Evolutionary conservation across 768 basidiomycete genomes (phyloP).

Genomic region (Leucocoprinus leucothites): DNA sequence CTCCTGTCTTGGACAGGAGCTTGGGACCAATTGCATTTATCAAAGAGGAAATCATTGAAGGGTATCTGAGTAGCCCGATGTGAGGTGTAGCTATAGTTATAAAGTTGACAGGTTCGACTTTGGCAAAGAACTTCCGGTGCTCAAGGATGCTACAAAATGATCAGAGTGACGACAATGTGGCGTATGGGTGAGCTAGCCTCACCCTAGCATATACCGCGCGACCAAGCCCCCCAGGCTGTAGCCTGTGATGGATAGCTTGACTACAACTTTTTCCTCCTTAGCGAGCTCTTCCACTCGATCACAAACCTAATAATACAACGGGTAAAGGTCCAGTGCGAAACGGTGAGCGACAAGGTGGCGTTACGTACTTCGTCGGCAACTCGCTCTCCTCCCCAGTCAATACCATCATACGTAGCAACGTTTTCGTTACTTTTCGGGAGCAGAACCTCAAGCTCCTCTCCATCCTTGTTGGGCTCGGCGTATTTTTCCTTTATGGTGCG

Average conservation of each 20-base stretch:
- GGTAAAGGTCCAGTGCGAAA: not conserved
- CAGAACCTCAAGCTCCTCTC: slow-evolving; percentile 56
- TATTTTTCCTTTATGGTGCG: slow-evolving; percentile 49
- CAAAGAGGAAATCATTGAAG: slow-evolving; percentile 54
- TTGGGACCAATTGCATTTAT: slow-evolving; percentile 57
- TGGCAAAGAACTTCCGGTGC: slow-evolving; percentile 68
- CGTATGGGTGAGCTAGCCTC: slow-evolving; percentile 20
- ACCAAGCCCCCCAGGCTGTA: slow-evolving; percentile 83
- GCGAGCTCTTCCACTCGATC: slow-evolving; percentile 53
- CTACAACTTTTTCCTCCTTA: slow-evolving; percentile 52
- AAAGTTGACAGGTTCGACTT: slow-evolving; percentile 74
- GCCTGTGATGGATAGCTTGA: slow-evolving; percentile 70
- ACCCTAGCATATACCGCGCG: slow-evolving; percentile 77
- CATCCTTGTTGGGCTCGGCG: slow-evolving; percentile 26
- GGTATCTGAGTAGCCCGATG: slow-evolving; percentile 67
- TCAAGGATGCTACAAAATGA: slow-evolving; percentile 48
- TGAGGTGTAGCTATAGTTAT: slow-evolving; percentile 83
- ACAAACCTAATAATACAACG: slow-evolving; percentile 40
- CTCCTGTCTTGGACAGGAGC: slow-evolving; percentile 75
- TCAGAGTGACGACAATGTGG: not conserved
- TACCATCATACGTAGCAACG: slow-evolving; percentile 74
- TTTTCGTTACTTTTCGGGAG: slow-evolving; percentile 62
- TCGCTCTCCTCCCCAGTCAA: slow-evolving; percentile 82
- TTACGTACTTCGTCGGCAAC: slow-evolving; percentile 69
- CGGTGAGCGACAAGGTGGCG: not conserved